Evolutionary conservation across 2,329 filamentous ascomycete species (phyloP), one percentile per base, ranked within the genome.

Genomic region (Fusarium duplospermum): DNA sequence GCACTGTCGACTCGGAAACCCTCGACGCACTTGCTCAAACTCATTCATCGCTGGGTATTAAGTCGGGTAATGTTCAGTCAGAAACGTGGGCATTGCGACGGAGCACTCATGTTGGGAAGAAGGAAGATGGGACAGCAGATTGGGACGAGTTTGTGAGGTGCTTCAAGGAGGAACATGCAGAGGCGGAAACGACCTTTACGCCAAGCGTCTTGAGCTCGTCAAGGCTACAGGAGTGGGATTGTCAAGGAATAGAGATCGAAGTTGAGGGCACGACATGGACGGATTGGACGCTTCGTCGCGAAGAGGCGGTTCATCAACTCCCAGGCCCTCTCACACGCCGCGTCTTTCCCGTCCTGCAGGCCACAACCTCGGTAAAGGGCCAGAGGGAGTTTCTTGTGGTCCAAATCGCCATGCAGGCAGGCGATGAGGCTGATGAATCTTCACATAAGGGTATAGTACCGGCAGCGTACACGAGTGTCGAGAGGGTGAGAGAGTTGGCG

Each of bases 241-340:
- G 85, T 64, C 77, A 50, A 6, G 85, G 80, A 10, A 77, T 87
- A 16, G 82, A 84, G 45, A 73, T 85, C 5, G 77, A 81, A 20
- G 78, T 82, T n/a, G 81, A 79, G 8, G 84, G 78, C 1, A 77
- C 80, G 62, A 78, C 65, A 24, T 91, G 88, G 88, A 81, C 77
- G 1, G 80, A 84, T 52, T 87, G 89, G 76, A 83, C 82, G 35
- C 81, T 91, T 20, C 77, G 79, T 75, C 83, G 93, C 24, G 87
- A 88, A 71, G 91, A 94, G 83, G 93, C 93, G 86, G 87, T 87
- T 64, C 93, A 94, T 80, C 85, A 85, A 54, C 86, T 94, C 62
- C 88, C 88, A 0, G 83, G 85, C 4, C 86, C 89, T n/a, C 84
- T 94, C 9, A 86, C 87, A 67, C 88, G 91, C 71, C 89, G 93